phyloP scores from a whole-genome alignment of 169 alveolate species.

The Plasmodium ovale region DNA sequence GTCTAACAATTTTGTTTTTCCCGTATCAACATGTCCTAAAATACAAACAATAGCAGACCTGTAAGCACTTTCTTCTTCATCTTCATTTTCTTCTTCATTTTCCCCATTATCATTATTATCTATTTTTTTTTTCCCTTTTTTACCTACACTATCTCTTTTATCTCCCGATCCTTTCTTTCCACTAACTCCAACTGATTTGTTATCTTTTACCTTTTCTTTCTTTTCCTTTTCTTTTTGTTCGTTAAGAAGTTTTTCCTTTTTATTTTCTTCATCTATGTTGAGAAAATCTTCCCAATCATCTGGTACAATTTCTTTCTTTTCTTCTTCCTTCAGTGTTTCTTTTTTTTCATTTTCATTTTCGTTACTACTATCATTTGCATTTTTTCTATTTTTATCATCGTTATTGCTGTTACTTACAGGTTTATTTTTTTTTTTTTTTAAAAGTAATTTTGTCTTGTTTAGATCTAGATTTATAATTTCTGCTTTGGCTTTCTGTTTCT shows the following conservation, averaged over 20 bases:
- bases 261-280: constrained; percentile 36
- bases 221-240: constrained; percentile 79
- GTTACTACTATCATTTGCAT: background rate
- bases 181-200: background rate
- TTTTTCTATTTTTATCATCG: constrained; percentile 1
- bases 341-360: constrained; percentile 17
- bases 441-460: constrained; percentile 42
- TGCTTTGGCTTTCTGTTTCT: constrained; percentile 72
- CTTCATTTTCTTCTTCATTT: constrained; percentile 40
- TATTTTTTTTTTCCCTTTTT: constrained; percentile 28
- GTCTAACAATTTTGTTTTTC: constrained; percentile 99
- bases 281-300: constrained; percentile 51
- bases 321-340: constrained; percentile 33
- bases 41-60: constrained; percentile 98
- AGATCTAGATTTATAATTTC: constrained; percentile 39
- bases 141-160: constrained; percentile 52
- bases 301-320: constrained; percentile 51
- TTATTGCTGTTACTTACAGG: background rate
- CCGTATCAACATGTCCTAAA: constrained; percentile 99
- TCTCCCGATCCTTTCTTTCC: background rate
- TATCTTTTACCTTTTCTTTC: constrained; percentile 49
- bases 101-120: background rate
- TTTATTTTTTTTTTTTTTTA: constrained; percentile 67
- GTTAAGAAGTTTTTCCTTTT: constrained; percentile 36
- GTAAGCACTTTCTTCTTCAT: constrained; percentile 81